Evolutionary conservation across 1,284 basidiomycete species (phyloP).

Genomic region (Tranzscheliella williamsii): DNA sequence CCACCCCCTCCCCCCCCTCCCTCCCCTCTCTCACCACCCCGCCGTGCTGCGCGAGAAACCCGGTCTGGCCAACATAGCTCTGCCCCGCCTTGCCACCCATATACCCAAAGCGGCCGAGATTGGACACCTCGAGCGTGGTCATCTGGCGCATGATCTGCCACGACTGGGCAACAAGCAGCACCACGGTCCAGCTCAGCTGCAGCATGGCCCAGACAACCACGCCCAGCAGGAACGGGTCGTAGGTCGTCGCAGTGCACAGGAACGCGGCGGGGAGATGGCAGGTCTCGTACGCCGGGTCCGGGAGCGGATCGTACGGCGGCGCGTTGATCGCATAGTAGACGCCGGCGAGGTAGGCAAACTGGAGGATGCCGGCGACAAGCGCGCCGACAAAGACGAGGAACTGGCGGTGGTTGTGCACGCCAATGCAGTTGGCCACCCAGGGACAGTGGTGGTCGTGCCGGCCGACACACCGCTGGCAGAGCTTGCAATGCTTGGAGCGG

Average conservation of each 20-base stretch:
- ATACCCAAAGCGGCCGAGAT: conserved; percentile 90
- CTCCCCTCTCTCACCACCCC: conserved; percentile 2
- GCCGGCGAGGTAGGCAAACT: conserved; percentile 81
- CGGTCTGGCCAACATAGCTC: conserved; percentile 64
- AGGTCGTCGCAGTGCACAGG: conserved; percentile 67
- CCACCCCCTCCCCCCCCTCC: not conserved
- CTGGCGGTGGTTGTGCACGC: conserved; percentile 90
- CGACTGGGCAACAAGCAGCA: conserved; percentile 81
- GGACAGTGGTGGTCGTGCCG: conserved; percentile 74
- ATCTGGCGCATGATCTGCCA: conserved; percentile 93
- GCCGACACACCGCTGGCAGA: conserved; percentile 86
- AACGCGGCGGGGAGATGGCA: conserved; percentile 71
- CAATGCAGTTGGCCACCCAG: conserved; percentile 99
- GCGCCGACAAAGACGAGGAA: conserved; percentile 86
- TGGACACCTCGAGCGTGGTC: conserved; percentile 94
- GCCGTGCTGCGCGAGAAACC: conserved; percentile 20
- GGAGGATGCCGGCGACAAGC: conserved; percentile 76
- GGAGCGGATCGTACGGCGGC: conserved; percentile 35
- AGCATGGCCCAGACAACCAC: conserved; percentile 82
- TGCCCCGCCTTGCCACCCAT: conserved; percentile 86
- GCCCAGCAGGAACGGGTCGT: conserved; percentile 81
- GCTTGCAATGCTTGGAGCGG: conserved; percentile 90
- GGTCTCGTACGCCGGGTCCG: conserved; percentile 47
- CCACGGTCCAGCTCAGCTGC: conserved; percentile 87
- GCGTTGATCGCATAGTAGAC: conserved; percentile 56